A percentile compares a stretch with the other conserved stretches of the same genome.
Evolutionary conservation across 2,329 filamentous ascomycete species (phyloP).

Genomic region (Fusarium musae): DNA sequence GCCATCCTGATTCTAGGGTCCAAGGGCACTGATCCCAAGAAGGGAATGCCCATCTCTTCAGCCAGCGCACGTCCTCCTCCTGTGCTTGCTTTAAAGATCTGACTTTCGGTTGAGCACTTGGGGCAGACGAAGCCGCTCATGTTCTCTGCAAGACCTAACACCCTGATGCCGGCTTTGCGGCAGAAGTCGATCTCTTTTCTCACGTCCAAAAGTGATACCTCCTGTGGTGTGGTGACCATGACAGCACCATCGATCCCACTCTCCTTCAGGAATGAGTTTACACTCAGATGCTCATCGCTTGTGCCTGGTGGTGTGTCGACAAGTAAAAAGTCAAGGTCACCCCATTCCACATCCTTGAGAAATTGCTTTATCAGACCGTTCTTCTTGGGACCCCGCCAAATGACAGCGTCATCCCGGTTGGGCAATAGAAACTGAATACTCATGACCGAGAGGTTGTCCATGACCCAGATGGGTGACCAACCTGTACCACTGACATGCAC

Average conservation of each 20-base stretch:
- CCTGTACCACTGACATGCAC: slow-evolving; percentile 90
- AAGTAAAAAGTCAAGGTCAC: slow-evolving; percentile 89
- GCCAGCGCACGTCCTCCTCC: slow-evolving; percentile 86
- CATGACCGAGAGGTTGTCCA: slow-evolving; percentile 95
- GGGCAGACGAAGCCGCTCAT: slow-evolving; percentile 98
- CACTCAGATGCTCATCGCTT: slow-evolving; percentile 92
- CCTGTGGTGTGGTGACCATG: slow-evolving; percentile 93
- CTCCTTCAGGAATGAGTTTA: slow-evolving; percentile 91
- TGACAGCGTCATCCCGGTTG: slow-evolving; percentile 91
- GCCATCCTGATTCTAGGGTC: slow-evolving; percentile 96
- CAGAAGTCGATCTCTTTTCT: slow-evolving; percentile 99
- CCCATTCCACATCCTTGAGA: slow-evolving; percentile 97
- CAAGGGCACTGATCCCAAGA: slow-evolving; percentile 88
- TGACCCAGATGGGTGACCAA: slow-evolving; percentile 96
- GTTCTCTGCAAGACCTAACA: slow-evolving; percentile 94
- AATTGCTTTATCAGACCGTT: slow-evolving; percentile 99
- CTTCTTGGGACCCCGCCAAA: slow-evolving; percentile 98
- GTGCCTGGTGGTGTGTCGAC: slow-evolving; percentile 97
- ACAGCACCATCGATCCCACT: slow-evolving; percentile 94
- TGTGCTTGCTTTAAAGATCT: slow-evolving; percentile 93
- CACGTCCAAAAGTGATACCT: slow-evolving; percentile 91
- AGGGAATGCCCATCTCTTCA: slow-evolving; percentile 87
- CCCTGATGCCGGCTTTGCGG: slow-evolving; percentile 87
- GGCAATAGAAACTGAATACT: slow-evolving; percentile 98
- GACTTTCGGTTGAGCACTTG: slow-evolving; percentile 81